Evolutionary conservation across 2,329 filamentous ascomycete genomes (phyloP).

Genomic region (Colletotrichum phormii): DNA sequence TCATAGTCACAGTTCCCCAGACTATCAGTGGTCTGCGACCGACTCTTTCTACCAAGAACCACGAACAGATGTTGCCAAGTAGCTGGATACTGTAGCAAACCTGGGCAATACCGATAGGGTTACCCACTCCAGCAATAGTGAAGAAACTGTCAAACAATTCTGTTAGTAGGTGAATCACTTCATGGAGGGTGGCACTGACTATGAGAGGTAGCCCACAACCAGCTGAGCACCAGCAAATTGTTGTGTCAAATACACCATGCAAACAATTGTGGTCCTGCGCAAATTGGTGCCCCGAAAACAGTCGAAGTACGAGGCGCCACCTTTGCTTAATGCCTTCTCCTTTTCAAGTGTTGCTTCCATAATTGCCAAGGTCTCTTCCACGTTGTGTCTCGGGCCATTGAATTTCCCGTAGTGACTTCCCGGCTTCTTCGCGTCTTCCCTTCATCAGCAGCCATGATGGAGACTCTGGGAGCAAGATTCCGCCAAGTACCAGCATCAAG

Average conservation of each 20-base stretch:
- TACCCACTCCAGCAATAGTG: slow-evolving; percentile 50
- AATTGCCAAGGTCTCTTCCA: slow-evolving; percentile 43
- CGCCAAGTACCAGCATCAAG: neutral
- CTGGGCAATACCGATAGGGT: slow-evolving; percentile 53
- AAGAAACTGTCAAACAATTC: slow-evolving; percentile 39
- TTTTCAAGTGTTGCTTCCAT: slow-evolving; percentile 47
- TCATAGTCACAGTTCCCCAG: slow-evolving; percentile 38
- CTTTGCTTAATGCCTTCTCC: slow-evolving; percentile 45
- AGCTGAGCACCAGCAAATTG: slow-evolving; percentile 58
- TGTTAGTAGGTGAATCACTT: slow-evolving; percentile 46
- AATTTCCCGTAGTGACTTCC: slow-evolving; percentile 47
- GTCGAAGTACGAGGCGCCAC: slow-evolving; percentile 57
- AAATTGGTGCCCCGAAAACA: slow-evolving; percentile 61
- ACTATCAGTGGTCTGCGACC: slow-evolving; percentile 54
- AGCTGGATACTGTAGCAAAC: slow-evolving; percentile 55
- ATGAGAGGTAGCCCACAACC: slow-evolving; percentile 41
- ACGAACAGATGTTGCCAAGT: slow-evolving; percentile 53
- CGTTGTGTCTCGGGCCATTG: slow-evolving; percentile 41
- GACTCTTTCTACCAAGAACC: slow-evolving; percentile 49
- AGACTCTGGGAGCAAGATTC: slow-evolving; percentile 39
- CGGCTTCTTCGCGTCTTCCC: slow-evolving; percentile 47
- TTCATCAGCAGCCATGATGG: slow-evolving; percentile 53
- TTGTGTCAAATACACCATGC: slow-evolving; percentile 73
- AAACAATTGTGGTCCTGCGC: slow-evolving; percentile 66
- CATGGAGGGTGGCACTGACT: slow-evolving; percentile 29